A percentile compares a stretch with the other conserved stretches of the same genome.
Conservation (phyloP, 2,329 filamentous ascomycete genomes). For the Fusarium burgessii region DNA sequence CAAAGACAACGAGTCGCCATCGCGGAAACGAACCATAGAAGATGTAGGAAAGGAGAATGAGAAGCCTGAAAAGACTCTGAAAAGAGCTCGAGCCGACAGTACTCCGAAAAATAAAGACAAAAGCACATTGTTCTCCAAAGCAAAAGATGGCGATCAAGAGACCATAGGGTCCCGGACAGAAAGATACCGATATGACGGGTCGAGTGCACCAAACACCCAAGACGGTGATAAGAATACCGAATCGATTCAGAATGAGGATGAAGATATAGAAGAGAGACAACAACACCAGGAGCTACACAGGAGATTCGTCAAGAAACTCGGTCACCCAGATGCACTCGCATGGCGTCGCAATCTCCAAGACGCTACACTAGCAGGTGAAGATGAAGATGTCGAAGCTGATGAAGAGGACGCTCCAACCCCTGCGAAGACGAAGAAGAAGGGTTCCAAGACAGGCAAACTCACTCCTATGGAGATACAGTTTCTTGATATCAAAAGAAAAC, state of each 20-base stretch:
- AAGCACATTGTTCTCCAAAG: slow-evolving; percentile 52
- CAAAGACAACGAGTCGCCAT: slow-evolving; percentile 46
- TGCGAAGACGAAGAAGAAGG: slow-evolving; percentile 72
- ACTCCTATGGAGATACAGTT: slow-evolving; percentile 96
- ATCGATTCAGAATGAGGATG: slow-evolving; percentile 55
- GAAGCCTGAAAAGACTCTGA: slow-evolving; percentile 54
- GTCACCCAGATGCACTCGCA: slow-evolving; percentile 83
- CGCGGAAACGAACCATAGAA: slow-evolving; percentile 65
- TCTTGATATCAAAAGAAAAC: slow-evolving; percentile 90
- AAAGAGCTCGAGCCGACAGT: slow-evolving; percentile 59
- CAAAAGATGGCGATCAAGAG: slow-evolving; percentile 30
- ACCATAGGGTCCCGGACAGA: slow-evolving; percentile 58
- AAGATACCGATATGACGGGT: slow-evolving; percentile 63
- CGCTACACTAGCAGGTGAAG: slow-evolving; percentile 64
- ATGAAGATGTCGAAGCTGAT: slow-evolving; percentile 69
- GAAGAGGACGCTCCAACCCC: slow-evolving; percentile 59
- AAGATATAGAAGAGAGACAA: slow-evolving; percentile 63
- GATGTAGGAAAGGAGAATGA: slow-evolving; percentile 60
- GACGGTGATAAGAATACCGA: slow-evolving; percentile 45
- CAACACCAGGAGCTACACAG: slow-evolving; percentile 80
- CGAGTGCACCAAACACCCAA: slow-evolving; percentile 53
- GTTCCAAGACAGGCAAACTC: slow-evolving; percentile 78
- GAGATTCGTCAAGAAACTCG: slow-evolving; percentile 91
- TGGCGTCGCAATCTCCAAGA: slow-evolving; percentile 71
- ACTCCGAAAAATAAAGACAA: slow-evolving; percentile 52